Base-by-base conservation (phyloP, 1,284 basidiomycete genomes). In the Ganoderma sinense region DNA sequence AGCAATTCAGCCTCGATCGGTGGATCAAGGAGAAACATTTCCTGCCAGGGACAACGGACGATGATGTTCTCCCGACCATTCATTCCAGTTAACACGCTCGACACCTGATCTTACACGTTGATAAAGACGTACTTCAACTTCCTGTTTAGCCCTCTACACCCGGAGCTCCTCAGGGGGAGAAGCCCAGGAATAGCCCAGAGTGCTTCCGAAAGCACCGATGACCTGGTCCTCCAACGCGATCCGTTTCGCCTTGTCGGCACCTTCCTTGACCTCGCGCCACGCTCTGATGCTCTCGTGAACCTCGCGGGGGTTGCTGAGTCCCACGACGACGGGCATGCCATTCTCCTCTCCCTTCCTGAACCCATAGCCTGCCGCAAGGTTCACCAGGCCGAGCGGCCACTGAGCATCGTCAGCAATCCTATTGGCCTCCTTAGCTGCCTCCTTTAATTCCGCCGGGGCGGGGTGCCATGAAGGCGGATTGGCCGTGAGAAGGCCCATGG, bases 401-500 rank as follows among this genome's bases (percentile, higher is more conserved):
- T 78, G 74, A 65, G 75, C 67, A 5, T 73, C 70, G 4, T 51
- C 72, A 53, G 79, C 76, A n/a, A 76, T 65, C 61, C 76, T 65
- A 39, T 74, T 70, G 13, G 84, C 85, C 48, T 79, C 78, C 8
- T 71, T 70, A 7, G 84, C 83, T 1, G 87, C 89, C 6, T 81
- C 78, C 56, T 80, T 83, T 63, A 95, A 76, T 14, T 79, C 81
- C 6, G 80, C 76, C 5, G 91, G 86, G 3, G 94, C 95, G 10
- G 97, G 97, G 78, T 98, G 97, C 97, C 97, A 99, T 0, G 79
- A 65, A 0, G 95, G 94, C 2, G 89, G 87, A 0, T 82, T 84
- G 2, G 87, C 84, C 0, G 93, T 93, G 51, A 99, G 86, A 1
- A 98, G 87, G 0, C 95, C 95, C 97, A 99, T 99, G 75, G 90